These are phyloP conservation scores for Phytophthora tentaculata DNA, from an alignment of 352 stramenopile genomes.

Conservation along the genomic window DNA sequence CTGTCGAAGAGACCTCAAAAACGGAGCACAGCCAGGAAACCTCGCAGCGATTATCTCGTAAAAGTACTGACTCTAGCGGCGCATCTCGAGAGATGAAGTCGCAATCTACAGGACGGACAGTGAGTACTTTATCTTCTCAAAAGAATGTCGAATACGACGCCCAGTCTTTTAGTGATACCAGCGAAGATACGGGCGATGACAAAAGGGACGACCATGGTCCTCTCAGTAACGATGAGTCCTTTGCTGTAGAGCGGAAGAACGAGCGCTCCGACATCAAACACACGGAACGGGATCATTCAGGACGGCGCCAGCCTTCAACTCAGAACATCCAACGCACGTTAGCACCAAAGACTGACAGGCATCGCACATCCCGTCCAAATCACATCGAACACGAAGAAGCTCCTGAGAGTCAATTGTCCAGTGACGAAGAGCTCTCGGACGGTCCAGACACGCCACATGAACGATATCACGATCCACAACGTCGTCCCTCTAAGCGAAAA, in stretches of 20 bases:
- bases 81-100: neutral
- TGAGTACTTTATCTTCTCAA: neutral
- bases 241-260: neutral
- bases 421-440: conserved; percentile 24
- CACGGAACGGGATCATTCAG: neutral
- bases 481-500: neutral
- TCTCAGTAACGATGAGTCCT: neutral
- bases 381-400: conserved; percentile 12
- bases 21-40: neutral
- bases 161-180: conserved; percentile 11
- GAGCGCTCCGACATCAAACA: neutral
- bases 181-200: conserved; percentile 3
- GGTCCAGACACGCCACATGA: conserved; percentile 17
- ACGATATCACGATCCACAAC: neutral
- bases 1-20: neutral
- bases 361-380: conserved; percentile 6
- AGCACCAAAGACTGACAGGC: neutral
- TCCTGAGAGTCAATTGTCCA: neutral
- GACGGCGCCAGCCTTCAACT: neutral
- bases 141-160: neutral
- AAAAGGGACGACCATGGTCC: neutral
- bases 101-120: neutral
- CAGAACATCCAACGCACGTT: neutral
- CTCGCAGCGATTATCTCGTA: neutral
- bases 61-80: neutral